Base-by-base conservation (phyloP, 1,284 basidiomycete species). In the Lignosus rhinocerotis region DNA sequence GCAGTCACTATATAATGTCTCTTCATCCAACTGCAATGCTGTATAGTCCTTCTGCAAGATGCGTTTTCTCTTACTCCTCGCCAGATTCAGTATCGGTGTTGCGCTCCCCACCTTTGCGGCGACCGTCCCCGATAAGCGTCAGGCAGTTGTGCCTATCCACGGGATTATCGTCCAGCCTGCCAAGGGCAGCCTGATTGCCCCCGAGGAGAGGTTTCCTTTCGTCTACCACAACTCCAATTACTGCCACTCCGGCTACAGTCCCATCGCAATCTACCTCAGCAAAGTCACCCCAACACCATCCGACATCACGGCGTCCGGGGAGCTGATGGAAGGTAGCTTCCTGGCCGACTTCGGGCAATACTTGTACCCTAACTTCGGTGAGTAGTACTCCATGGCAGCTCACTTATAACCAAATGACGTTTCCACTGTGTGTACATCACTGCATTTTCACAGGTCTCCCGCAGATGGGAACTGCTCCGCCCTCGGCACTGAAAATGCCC, bases 351-450 rank as follows among this genome's bases (percentile, higher is more conserved):
- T 67, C 32, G 66, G 67, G 16, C 51, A 67, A 44, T 67, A 43
- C 58, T 55, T 67, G 16, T 55, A 65, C 33, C 46, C 66, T 6
- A 68, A 68, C 59, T 68, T 68, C 48, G 67, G 66, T 67, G 19
- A 17, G 59, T 25, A 25, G 25, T 25, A 25, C 25, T 4, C 25
- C 25, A 25, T n/a, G n/a, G n/a, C 25, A 25, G 25, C 25, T 25
- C 4, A 25, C 25, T 25, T 25, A 25, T 25, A 25, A 25, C 25
- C 25, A 25, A 25, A 25, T 25, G 25, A 25, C 2, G 25, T 25
- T 25, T 25, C 4, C 4, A 25, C 25, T 25, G 4, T 25, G 25
- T 25, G 25, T 25, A 25, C 25, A 25, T 25, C 25, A 25, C 25
- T 25, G 4, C 4, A 25, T 49, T 25, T 25, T 25, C 25, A 25